phyloP scores from a whole-genome alignment of 257 asterid genomes.

The Ballota nigra region DNA sequence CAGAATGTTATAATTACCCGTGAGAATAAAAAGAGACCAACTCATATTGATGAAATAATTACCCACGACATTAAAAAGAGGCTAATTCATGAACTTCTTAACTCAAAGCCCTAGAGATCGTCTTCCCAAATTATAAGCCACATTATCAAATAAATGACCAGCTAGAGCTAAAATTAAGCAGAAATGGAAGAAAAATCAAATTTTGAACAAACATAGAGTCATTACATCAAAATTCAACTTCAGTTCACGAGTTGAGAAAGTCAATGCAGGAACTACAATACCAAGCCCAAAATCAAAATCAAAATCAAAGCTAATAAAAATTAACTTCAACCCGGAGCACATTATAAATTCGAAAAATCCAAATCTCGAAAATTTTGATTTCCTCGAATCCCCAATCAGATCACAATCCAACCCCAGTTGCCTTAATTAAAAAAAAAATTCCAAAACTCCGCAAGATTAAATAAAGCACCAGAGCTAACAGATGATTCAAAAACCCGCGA shows the following conservation, averaged over 20 bases:
- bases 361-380: not conserved
- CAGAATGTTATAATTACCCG: slow-evolving; percentile 15
- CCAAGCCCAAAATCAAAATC: slow-evolving; percentile 5
- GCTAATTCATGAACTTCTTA: slow-evolving; percentile 13
- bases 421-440: not conserved
- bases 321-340: slow-evolving; percentile 8
- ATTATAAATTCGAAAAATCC: not conserved
- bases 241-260: slow-evolving; percentile 9
- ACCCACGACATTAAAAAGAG: not conserved
- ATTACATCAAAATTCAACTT: slow-evolving; percentile 4
- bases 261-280: slow-evolving; percentile 26
- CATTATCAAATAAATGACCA: slow-evolving; percentile 6
- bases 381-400: slow-evolving; percentile 16
- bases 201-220: not conserved
- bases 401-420: slow-evolving; percentile 21
- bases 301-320: not conserved
- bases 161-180: not conserved
- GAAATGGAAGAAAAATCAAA: not conserved
- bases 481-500: slow-evolving; percentile 20
- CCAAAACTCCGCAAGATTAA: slow-evolving; percentile 5
- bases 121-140: slow-evolving; percentile 7
- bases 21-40: not conserved
- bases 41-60: slow-evolving; percentile 5
- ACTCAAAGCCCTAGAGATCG: slow-evolving; percentile 26
- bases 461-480: slow-evolving; percentile 16